Evolutionary conservation across 2,329 filamentous ascomycete genomes (phyloP).

Genomic region (Phaeosphaeriaceae sp.): DNA sequence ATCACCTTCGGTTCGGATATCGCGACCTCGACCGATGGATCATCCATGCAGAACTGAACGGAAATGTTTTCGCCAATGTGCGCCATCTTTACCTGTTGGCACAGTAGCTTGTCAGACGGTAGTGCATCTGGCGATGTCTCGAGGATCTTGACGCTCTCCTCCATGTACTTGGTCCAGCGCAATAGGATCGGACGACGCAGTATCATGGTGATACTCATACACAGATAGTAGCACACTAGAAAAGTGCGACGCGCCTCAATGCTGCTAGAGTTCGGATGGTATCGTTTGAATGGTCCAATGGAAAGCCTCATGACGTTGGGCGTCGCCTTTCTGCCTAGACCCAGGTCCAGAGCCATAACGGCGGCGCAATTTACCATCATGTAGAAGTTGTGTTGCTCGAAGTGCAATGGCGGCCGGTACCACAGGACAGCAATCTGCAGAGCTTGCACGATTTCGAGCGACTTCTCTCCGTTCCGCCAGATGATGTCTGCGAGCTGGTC

Average conservation of each 20-base stretch:
- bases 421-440: conserved; percentile 78
- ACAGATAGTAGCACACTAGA: conserved; percentile 67
- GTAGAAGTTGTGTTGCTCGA: conserved; percentile 89
- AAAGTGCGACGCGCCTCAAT: conserved; percentile 66
- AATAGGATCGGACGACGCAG: conserved; percentile 65
- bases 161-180: conserved; percentile 69
- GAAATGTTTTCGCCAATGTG: conserved; percentile 66
- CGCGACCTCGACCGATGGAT: conserved; percentile 57
- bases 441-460: conserved; percentile 81
- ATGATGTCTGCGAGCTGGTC: conserved; percentile 76
- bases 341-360: conserved; percentile 83
- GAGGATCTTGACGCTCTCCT: conserved; percentile 66
- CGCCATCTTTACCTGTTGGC: conserved; percentile 65
- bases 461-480: conserved; percentile 79
- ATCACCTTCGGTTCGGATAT: conserved; percentile 64
- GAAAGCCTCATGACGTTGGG: conserved; percentile 49
- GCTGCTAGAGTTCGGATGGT: conserved; percentile 57
- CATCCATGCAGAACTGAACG: conserved; percentile 64
- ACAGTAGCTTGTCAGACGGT: conserved; percentile 63
- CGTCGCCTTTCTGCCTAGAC: conserved; percentile 68
- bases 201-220: conserved; percentile 64
- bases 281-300: conserved; percentile 40
- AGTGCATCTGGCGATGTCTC: conserved; percentile 63
- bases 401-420: conserved; percentile 84
- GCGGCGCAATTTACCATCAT: conserved; percentile 82